Base-by-base conservation (phyloP, 1,139 yeast genomes). In the Debaryomyces singareniensis region DNA sequence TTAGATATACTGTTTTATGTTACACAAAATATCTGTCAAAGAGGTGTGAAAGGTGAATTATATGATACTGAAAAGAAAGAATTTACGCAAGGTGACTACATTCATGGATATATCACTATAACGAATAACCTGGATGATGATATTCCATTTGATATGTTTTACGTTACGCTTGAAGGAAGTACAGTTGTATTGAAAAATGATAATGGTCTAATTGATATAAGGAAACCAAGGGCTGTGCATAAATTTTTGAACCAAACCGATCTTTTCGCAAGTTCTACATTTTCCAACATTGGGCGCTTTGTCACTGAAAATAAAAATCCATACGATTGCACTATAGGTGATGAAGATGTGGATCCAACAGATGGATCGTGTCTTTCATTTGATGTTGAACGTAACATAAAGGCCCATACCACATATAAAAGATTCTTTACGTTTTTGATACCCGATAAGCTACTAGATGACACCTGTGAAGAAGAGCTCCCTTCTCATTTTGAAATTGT, bases 291-390 rank as follows among this genome's bases (percentile, higher is more conserved):
- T 20, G 68, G 62, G 39, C 43, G 73, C 25, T 47, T 67, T 15
- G 58, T 53, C 10, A 65, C 71, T 5, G 73, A 67, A 39, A 51
- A 63, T 33, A 71, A 71, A 1, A 69, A 66, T 36, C 72, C 72
- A 4, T 67, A 61, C 37, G 72, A 66, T 45, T 67, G 72, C 72
- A 66, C 72, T 43, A 61, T 53, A 16, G 71, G 71, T 2, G n/a
- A n/a, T n/a, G n/a, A n/a, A n/a, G 73, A 66, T 34, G 58, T 54
- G 2, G 73, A 67, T 39, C 71, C 72, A 3, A 54, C 47, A 35
- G 73, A 67, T 40, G 54, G 57, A 36, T 51, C 71, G 1, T 33
- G 39, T 3, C 40, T 67, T n/a, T 43, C 71, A 2, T 51, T 67
- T 26, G 69, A 57, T 35, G 57, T 63, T 15, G 58, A 59, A 38